A percentile compares a stretch with the other conserved stretches of the same genome.
Conservation (phyloP, 2,329 filamentous ascomycete genomes). For the Cladosporium cucumerinum region DNA sequence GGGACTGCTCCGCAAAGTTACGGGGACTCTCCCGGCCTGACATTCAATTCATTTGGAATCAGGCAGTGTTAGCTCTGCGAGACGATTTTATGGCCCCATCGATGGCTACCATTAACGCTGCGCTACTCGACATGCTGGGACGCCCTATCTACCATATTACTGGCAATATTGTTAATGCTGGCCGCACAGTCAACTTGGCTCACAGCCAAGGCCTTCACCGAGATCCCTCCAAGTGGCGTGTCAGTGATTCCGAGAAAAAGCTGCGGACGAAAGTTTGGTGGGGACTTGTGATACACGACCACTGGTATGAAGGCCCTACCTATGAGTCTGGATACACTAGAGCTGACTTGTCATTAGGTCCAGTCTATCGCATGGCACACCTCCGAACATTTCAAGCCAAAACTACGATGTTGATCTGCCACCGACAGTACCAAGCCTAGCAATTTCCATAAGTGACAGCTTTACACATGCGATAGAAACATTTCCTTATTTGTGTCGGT, state of each 20-base stretch:
- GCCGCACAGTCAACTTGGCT: slow-evolving; percentile 52
- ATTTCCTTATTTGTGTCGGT: slow-evolving; percentile 51
- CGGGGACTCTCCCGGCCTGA: slow-evolving; percentile 38
- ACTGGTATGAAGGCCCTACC: slow-evolving; percentile 39
- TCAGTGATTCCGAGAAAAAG: slow-evolving; percentile 50
- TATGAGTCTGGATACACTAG: neutral
- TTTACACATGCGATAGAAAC: slow-evolving; percentile 19
- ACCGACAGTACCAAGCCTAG: slow-evolving; percentile 31
- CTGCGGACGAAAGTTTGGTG: slow-evolving; percentile 55
- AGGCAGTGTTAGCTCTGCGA: slow-evolving; percentile 40
- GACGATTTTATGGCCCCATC: slow-evolving; percentile 44
- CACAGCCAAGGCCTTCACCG: slow-evolving; percentile 56
- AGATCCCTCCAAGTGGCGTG: slow-evolving; percentile 53
- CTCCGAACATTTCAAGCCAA: slow-evolving; percentile 51
- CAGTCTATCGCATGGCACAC: slow-evolving; percentile 55
- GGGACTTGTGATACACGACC: slow-evolving; percentile 56
- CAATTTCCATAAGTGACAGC: slow-evolving; percentile 23
- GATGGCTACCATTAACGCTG: slow-evolving; percentile 39
- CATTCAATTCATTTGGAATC: slow-evolving; percentile 41
- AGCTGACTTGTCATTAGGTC: slow-evolving; percentile 37
- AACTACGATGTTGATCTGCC: slow-evolving; percentile 52
- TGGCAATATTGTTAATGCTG: slow-evolving; percentile 52
- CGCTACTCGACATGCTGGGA: slow-evolving; percentile 41
- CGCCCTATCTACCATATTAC: slow-evolving; percentile 41
- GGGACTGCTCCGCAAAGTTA: slow-evolving; percentile 37